phyloP scores from a whole-genome alignment of 495 filamentous ascomycete species.

The Annulohypoxylon moriforme region DNA sequence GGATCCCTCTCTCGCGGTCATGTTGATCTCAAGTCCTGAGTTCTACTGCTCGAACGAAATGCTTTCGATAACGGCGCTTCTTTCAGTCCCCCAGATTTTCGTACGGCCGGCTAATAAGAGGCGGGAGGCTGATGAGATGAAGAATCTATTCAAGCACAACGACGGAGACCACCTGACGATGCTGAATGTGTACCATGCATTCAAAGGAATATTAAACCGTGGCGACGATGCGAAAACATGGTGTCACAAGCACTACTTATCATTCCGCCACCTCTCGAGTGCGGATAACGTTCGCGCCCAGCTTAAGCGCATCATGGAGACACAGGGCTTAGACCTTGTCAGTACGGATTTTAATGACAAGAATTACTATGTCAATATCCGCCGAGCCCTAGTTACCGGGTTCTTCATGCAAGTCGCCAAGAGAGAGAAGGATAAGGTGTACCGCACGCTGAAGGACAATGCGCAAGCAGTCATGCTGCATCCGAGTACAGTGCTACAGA shows the following conservation, averaged over 20 bases:
- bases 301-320: slow-evolving; percentile 96
- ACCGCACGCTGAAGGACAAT: slow-evolving; percentile 95
- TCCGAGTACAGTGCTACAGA: slow-evolving; percentile 84
- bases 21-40: slow-evolving; percentile 96
- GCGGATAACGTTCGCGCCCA: slow-evolving; percentile 94
- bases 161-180: slow-evolving; percentile 97
- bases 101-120: slow-evolving; percentile 84
- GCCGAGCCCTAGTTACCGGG: slow-evolving; percentile 89
- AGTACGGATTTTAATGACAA: slow-evolving; percentile 93
- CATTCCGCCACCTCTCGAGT: slow-evolving; percentile 84
- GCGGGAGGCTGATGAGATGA: slow-evolving; percentile 98
- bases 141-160: slow-evolving; percentile 87
- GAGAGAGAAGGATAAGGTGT: slow-evolving; percentile 84
- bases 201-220: slow-evolving; percentile 75
- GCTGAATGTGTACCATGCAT: slow-evolving; percentile 98
- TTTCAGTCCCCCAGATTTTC: slow-evolving; percentile 96
- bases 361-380: slow-evolving; percentile 98
- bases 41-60: slow-evolving; percentile 99
- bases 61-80: slow-evolving; percentile 90
- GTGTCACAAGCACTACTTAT: slow-evolving; percentile 99
- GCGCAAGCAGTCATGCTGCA: slow-evolving; percentile 85
- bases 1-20: slow-evolving; percentile 94
- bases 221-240: slow-evolving; percentile 84
- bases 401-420: slow-evolving; percentile 99
- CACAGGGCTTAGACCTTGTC: slow-evolving; percentile 82